Base-by-base conservation (phyloP, 306 rosid genomes). In the Cucurbita pepo region DNA sequence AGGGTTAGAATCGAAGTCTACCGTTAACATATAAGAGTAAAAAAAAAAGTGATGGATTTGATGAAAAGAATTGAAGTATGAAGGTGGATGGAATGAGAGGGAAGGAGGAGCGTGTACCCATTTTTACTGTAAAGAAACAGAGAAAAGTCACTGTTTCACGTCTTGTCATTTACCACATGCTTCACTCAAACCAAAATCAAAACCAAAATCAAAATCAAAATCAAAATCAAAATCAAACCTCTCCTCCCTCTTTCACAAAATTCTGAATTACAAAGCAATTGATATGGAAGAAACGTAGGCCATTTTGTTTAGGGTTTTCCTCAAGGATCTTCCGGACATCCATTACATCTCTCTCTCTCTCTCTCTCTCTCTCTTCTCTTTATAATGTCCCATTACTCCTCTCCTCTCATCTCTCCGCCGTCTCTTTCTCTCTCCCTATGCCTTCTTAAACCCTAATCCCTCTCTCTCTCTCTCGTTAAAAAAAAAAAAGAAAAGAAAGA, bases 91-190 rank as follows among this genome's bases (percentile, higher is more conserved):
- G 34, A 30, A 30, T 30, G 34, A 30, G 34, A 30, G 30, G 7
- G 47, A 5, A 8, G 10, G 7, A 10, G 9, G 22, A 21, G 22
- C 77, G 47, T 74, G 75, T 77, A 82, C 81, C 81, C 79, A 70
- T 82, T 82, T 84, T 77, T 62, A 78, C 83, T 81, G 85, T 80
- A 64, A 9, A n/a, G 16, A 6, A 86, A 82, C 84, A 70, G 90
- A 86, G 88, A 83, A 89, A 83, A 78, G 86, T 72, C 80, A 50
- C 80, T 85, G 91, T 84, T 80, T 78, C 81, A 72, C 81, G 88
- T 87, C 85, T 86, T 87, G 93, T 89, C 97, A 83, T 78, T 56
- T 84, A 91, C 88, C 89, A 80, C 85, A 76, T 74, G 40, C 82
- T 43, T 1, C 61, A 59, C 10, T 25, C 62, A 47, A 2, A 11